These are phyloP conservation scores for Phytophthora capsici DNA, from an alignment of 352 stramenopile genomes.

Conservation along the genomic window DNA sequence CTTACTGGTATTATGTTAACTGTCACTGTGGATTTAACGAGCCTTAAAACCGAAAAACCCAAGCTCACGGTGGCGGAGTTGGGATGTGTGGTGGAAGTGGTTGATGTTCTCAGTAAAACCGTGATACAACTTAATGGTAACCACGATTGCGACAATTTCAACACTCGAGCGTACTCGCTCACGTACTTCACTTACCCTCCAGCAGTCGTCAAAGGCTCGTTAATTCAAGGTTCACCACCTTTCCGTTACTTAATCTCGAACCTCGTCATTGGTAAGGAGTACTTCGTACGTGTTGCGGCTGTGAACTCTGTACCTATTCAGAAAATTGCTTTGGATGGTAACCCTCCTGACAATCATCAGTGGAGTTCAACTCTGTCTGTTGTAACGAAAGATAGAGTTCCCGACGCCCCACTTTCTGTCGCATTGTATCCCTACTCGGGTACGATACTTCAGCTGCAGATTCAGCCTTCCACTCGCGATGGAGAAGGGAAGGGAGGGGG, in stretches of 20 bases:
- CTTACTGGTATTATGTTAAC: conserved; percentile 50
- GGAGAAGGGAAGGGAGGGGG: conserved; percentile 56
- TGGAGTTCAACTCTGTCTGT: conserved; percentile 88
- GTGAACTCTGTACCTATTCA: conserved; percentile 91
- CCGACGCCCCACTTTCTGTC: conserved; percentile 70
- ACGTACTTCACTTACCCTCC: conserved; percentile 67
- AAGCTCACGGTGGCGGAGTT: conserved; percentile 59
- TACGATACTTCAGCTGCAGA: conserved; percentile 75
- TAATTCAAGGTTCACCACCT: conserved; percentile 81
- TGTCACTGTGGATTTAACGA: conserved; percentile 27
- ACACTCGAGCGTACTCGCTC: conserved; percentile 52
- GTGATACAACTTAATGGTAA: conserved; percentile 28
- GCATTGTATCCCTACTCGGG: conserved; percentile 63
- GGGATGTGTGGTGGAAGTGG: conserved; percentile 55
- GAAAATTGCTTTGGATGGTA: conserved; percentile 77
- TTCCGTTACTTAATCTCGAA: conserved; percentile 81
- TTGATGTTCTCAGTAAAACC: conserved; percentile 23
- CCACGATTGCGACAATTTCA: conserved; percentile 57
- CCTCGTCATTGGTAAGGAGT: conserved; percentile 72
- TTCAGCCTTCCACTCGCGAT: conserved; percentile 71
- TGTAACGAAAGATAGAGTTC: conserved; percentile 87
- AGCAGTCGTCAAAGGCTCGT: conserved; percentile 51
- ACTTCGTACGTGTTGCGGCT: conserved; percentile 93
- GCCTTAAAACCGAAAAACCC: conserved; percentile 25
- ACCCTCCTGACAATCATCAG: conserved; percentile 90